Evolutionary conservation across 305 asterid genomes (phyloP).

Genomic region (Solanum hybrid): DNA sequence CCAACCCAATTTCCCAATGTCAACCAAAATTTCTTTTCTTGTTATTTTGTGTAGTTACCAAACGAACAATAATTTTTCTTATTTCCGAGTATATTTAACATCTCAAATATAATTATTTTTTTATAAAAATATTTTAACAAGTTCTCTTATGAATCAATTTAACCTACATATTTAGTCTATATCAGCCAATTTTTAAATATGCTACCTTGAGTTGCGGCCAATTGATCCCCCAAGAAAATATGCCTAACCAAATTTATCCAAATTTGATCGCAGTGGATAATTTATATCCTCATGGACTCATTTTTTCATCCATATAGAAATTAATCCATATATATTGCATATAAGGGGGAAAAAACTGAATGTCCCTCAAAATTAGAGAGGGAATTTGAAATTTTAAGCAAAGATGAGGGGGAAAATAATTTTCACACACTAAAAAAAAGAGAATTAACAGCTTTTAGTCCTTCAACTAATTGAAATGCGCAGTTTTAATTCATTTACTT

Average conservation of each 20-base stretch:
- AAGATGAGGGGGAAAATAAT: background rate
- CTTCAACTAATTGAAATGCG: background rate
- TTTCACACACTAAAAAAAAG: background rate
- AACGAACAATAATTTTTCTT: background rate
- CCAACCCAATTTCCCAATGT: background rate
- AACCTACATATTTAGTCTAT: background rate
- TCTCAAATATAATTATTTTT: background rate
- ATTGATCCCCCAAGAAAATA: background rate
- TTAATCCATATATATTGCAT: background rate
- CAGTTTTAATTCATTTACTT: background rate
- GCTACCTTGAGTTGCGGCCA: background rate
- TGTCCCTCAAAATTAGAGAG: background rate
- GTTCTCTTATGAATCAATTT: background rate
- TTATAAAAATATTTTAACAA: background rate
- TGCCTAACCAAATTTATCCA: background rate
- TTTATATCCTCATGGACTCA: too few relatives aligned
- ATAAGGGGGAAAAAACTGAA: background rate
- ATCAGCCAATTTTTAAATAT: background rate
- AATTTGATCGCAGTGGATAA: background rate
- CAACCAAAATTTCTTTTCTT: background rate
- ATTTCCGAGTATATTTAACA: background rate
- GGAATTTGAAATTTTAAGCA: background rate
- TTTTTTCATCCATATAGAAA: background rate
- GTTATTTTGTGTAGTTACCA: background rate
- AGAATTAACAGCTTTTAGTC: background rate